Evolutionary conservation across 1,284 basidiomycete species (phyloP).

Genomic region (Cutaneotrichosporon cyanovorans): DNA sequence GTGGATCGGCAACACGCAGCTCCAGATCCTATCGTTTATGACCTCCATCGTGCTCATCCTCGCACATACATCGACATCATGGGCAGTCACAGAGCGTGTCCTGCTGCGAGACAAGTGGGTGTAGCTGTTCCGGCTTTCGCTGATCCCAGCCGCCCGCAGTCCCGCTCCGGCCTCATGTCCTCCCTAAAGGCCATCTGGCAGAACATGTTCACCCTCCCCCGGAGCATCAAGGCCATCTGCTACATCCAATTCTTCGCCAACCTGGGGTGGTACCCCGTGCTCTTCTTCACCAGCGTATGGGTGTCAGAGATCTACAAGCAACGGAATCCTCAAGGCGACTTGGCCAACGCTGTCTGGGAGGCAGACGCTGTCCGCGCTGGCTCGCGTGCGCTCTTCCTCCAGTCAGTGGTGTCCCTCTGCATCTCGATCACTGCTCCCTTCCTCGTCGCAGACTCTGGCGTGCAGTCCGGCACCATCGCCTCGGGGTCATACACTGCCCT

Average conservation of each 20-base stretch:
- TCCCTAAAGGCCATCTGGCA: conserved; percentile 53
- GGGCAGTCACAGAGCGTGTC: conserved; percentile 68
- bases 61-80: conserved; percentile 53
- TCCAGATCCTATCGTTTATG: conserved; percentile 60
- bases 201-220: conserved; percentile 62
- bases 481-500: neutral
- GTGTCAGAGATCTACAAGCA: conserved; percentile 75
- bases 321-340: conserved; percentile 30
- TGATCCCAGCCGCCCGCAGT: conserved; percentile 36
- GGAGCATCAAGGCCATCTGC: conserved; percentile 65
- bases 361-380: conserved; percentile 71
- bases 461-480: conserved; percentile 14
- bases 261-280: conserved; percentile 79
- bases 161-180: conserved; percentile 27
- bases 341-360: conserved; percentile 42
- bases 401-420: conserved; percentile 61
- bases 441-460: conserved; percentile 51
- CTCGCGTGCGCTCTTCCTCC: conserved; percentile 71
- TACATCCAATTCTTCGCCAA: conserved; percentile 70
- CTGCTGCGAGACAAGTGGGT: conserved; percentile 52
- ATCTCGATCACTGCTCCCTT: conserved; percentile 67
- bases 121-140: neutral
- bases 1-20: conserved; percentile 61
- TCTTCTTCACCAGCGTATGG: conserved; percentile 82
- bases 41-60: conserved; percentile 47